Conservation (phyloP, 2,329 filamentous ascomycete genomes). For the Hirsutella rhossiliensis region DNA sequence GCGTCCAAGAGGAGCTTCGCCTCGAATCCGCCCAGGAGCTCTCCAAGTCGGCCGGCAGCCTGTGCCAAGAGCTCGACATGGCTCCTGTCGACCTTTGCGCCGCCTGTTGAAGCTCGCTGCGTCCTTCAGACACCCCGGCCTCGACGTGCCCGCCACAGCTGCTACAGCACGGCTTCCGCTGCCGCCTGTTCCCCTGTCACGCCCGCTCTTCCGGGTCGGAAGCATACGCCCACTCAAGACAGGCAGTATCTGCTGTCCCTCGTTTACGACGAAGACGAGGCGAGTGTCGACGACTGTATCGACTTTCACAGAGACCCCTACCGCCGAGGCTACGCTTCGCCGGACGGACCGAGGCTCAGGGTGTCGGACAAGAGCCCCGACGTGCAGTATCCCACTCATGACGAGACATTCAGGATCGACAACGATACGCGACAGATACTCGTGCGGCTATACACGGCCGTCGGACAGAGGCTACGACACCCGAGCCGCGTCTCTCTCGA, state of each 20-base stretch:
- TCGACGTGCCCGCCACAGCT: slow-evolving; percentile 9
- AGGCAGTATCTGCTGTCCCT: slow-evolving; percentile 38
- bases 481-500: slow-evolving; percentile 28
- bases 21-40: slow-evolving; percentile 7
- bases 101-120: slow-evolving; percentile 11
- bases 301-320: slow-evolving; percentile 40
- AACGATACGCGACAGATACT: slow-evolving; percentile 23
- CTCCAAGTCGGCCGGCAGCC: slow-evolving; percentile 5
- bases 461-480: slow-evolving; percentile 28
- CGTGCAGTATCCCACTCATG: slow-evolving; percentile 28
- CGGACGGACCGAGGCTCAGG: slow-evolving; percentile 33
- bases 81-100: slow-evolving; percentile 29
- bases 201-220: slow-evolving; percentile 4
- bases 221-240: slow-evolving; percentile 7
- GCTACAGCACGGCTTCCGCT: slow-evolving; percentile 15
- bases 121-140: slow-evolving; percentile 2
- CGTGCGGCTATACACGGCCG: slow-evolving; percentile 25
- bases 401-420: slow-evolving; percentile 24
- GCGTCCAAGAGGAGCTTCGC: slow-evolving; percentile 14
- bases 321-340: slow-evolving; percentile 37
- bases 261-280: slow-evolving; percentile 36
- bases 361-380: slow-evolving; percentile 41
- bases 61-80: slow-evolving; percentile 24
- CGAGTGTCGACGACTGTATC: slow-evolving; percentile 40
- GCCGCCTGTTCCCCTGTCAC: slow-evolving; percentile 2